Evolutionary conservation across 2,329 filamentous ascomycete genomes (phyloP).

Genomic region (Trichophyton simii): DNA sequence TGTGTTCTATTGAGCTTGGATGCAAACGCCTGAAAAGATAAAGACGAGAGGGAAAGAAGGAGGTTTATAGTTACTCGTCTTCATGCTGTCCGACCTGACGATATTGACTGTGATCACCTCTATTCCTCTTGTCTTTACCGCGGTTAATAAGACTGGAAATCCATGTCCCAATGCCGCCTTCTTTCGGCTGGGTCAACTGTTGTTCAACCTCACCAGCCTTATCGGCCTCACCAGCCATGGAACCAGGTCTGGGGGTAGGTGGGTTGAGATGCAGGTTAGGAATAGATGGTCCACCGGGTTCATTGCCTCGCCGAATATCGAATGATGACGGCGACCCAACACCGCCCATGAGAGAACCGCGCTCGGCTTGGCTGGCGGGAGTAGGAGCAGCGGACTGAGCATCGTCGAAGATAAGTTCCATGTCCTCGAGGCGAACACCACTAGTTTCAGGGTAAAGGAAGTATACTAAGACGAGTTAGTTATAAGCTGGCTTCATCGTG

Average conservation of each 20-base stretch:
- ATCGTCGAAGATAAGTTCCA: slow-evolving; percentile 90
- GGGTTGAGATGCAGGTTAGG: slow-evolving; percentile 73
- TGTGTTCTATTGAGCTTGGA: background rate
- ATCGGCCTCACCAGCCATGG: slow-evolving; percentile 1
- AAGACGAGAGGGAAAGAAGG: background rate
- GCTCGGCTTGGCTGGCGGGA: slow-evolving; percentile 63
- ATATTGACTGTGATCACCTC: slow-evolving; percentile 32
- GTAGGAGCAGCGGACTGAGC: slow-evolving; percentile 73
- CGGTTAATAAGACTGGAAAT: slow-evolving; percentile 54
- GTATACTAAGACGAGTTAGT: slow-evolving; percentile 52
- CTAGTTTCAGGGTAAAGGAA: slow-evolving; percentile 97
- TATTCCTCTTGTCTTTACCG: slow-evolving; percentile 27
- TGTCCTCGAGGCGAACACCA: slow-evolving; percentile 88
- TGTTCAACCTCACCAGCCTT: slow-evolving; percentile 19
- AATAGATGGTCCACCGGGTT: slow-evolving; percentile 45
- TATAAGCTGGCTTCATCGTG: background rate
- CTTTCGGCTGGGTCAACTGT: slow-evolving; percentile 29
- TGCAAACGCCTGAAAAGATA: background rate
- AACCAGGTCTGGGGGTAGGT: slow-evolving; percentile 42
- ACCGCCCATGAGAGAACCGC: slow-evolving; percentile 61
- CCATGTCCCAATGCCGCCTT: slow-evolving; percentile 51
- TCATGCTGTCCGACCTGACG: slow-evolving; percentile 37
- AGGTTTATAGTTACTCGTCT: slow-evolving; percentile 18
- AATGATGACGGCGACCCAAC: slow-evolving; percentile 69
- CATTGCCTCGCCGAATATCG: slow-evolving; percentile 46